Base-by-base conservation (phyloP, 352 stramenopile genomes). In the Phytophthora sojae region DNA sequence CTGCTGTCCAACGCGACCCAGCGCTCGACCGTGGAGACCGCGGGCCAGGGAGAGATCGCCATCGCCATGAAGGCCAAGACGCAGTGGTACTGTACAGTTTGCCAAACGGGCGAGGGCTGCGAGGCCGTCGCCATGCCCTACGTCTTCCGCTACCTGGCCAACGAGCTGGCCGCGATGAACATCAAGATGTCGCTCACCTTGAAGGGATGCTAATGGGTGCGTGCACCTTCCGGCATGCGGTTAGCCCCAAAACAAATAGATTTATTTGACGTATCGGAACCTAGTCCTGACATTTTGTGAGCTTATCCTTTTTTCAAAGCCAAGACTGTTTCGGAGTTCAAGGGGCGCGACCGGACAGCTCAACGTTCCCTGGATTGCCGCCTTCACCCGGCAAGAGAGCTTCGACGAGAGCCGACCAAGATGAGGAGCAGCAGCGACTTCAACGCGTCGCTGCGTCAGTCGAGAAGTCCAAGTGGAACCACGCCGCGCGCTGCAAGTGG, bases 161-260 rank as follows among this genome's bases (percentile, higher is more conserved):
- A 99, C 82, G 98, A 99, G 78, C 85, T 99, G 23, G 98, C 97
- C 21, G 98, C 92, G 45, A 99, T 99, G 98, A 99, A 99, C 80
- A 99, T 99, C 76, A 99, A 99, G 84, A 93, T 99, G 80, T 98
- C 93, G 57, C 87, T 99, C 69, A 92, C 76, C 21, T 67, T 97
- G 60, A 97, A 95, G 77, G 85, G 82, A 64, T 81, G 75, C 49
- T 81, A 72, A 79, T 17, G 5, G 19, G 68, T 61, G 53, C 14
- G 39, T 49, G 29, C 62, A 67, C 5, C 49, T 42, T 67, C 61
- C 70, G 61, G 67, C 64, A 69, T 73, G 67, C 68, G 15, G 52
- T 67, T 71, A 25, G 26, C 32, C 54, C 44, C 61, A 44, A 14
- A 44, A 14, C 62, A 79, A 78, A 81, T 77, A 79, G 71, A 79